phyloP scores from a whole-genome alignment of 768 basidiomycete species.

The Butyriboletus loyo region DNA sequence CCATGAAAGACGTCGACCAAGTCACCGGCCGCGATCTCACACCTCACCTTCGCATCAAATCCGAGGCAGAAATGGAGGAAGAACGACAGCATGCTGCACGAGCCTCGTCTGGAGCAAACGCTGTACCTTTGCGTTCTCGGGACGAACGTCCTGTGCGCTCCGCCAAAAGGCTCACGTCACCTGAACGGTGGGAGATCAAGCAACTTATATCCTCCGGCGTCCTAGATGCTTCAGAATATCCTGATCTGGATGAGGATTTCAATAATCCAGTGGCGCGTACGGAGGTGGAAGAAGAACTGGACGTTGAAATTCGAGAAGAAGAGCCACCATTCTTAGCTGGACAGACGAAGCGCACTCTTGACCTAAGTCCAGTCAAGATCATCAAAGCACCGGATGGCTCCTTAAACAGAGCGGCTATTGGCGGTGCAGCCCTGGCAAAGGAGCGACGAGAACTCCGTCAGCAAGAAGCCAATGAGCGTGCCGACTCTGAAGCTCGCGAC shows the following conservation, averaged over 20 bases:
- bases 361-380: slow-evolving; percentile 96
- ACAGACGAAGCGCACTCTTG: slow-evolving; percentile 93
- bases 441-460: slow-evolving; percentile 92
- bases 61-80: slow-evolving; percentile 90
- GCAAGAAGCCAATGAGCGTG: slow-evolving; percentile 91
- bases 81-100: slow-evolving; percentile 61
- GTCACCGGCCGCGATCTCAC: slow-evolving; percentile 84
- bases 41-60: slow-evolving; percentile 91
- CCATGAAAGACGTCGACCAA: slow-evolving; percentile 99
- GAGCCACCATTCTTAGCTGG: slow-evolving; percentile 95
- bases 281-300: slow-evolving; percentile 94
- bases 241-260: slow-evolving; percentile 87
- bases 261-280: slow-evolving; percentile 70
- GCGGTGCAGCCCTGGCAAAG: slow-evolving; percentile 90
- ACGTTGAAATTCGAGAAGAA: slow-evolving; percentile 95
- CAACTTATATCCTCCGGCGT: slow-evolving; percentile 96
- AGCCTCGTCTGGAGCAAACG: slow-evolving; percentile 79
- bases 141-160: slow-evolving; percentile 57
- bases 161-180: slow-evolving; percentile 89
- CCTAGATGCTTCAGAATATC: slow-evolving; percentile 89
- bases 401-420: slow-evolving; percentile 90
- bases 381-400: slow-evolving; percentile 99
- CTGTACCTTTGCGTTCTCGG: slow-evolving; percentile 68
- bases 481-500: slow-evolving; percentile 91
- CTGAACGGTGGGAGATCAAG: slow-evolving; percentile 99